A percentile compares a stretch with the other conserved stretches of the same genome.
Evolutionary conservation across 129 eudicot genomes (phyloP).

Genomic region (Centella asiatica): DNA sequence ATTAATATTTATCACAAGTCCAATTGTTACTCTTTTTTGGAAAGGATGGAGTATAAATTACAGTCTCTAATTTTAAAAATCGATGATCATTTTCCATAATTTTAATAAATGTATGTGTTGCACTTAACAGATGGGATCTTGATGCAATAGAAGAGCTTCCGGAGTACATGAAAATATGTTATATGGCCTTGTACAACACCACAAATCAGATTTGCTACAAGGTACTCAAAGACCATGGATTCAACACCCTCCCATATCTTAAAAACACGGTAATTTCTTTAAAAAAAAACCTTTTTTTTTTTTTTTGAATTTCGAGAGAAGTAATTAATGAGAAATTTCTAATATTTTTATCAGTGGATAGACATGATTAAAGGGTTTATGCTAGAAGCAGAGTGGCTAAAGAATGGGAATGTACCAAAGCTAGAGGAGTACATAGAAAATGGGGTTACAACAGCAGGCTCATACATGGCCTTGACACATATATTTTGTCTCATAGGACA

Average conservation of each 20-base stretch:
- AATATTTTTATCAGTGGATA: constrained; percentile 37
- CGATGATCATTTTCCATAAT: too few species aligned
- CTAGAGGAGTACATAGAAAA: constrained; percentile 47
- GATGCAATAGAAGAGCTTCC: constrained; percentile 41
- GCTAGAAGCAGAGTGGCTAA: constrained; percentile 48
- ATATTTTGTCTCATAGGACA: constrained; percentile 42
- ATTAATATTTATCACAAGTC: too few species aligned
- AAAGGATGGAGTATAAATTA: too few species aligned
- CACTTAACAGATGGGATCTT: constrained; percentile 41
- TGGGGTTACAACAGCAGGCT: constrained; percentile 49
- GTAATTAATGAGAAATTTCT: not conserved
- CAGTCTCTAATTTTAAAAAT: too few species aligned
- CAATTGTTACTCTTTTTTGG: too few species aligned
- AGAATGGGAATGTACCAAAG: constrained; percentile 27
- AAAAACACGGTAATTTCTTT: constrained; percentile 35
- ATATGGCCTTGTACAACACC: constrained; percentile 37
- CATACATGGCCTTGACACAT: constrained; percentile 53
- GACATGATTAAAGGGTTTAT: constrained; percentile 45
- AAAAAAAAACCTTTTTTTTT: too few species aligned
- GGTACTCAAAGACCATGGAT: constrained; percentile 33
- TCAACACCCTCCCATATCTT: constrained; percentile 27
- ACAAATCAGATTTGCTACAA: constrained; percentile 39
- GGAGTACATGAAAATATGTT: constrained; percentile 46
- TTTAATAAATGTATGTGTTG: too few species aligned
- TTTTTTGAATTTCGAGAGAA: not conserved